phyloP scores from a whole-genome alignment of 2,329 filamentous ascomycete species.

The Exophiala phaeomuriformis region DNA sequence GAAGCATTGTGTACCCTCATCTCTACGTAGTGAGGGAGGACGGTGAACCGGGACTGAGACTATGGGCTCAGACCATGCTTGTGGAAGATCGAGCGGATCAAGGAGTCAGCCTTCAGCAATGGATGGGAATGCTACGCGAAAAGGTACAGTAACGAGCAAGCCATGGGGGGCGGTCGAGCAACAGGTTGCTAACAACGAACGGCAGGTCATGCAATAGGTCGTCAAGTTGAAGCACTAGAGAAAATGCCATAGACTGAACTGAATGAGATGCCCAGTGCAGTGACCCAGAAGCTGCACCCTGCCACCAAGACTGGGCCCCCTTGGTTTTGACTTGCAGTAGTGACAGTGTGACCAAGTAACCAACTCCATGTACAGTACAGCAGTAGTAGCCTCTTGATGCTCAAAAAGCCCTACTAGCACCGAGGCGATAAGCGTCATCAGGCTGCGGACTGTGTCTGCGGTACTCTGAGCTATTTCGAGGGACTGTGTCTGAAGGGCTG shows the following conservation, averaged over 20 bases:
- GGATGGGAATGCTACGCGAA: conserved; percentile 84
- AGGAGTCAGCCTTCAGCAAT: conserved; percentile 85
- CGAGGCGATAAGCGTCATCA: not conserved
- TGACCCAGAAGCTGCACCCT: not conserved
- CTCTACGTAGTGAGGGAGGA: conserved; percentile 92
- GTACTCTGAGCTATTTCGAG: conserved; percentile 6
- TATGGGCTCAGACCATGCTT: conserved; percentile 94
- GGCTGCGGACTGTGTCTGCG: not conserved
- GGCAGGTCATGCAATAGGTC: conserved; percentile 21
- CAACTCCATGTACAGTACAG: too few relatives aligned
- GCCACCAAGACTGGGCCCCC: not conserved
- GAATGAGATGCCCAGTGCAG: not conserved
- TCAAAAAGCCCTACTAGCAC: too few relatives aligned
- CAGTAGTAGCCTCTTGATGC: not conserved
- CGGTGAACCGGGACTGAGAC: conserved; percentile 85
- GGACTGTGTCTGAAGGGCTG: not conserved
- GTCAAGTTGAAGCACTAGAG: conserved; percentile 1
- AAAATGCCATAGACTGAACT: conserved; percentile 10
- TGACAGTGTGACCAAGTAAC: too few relatives aligned
- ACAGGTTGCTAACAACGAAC: conserved; percentile 8
- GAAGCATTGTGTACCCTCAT: conserved; percentile 86
- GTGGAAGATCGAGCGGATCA: conserved; percentile 94
- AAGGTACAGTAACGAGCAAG: conserved; percentile 58
- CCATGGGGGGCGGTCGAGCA: not conserved
- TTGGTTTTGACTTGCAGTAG: not conserved